Percentiles rank a stretch among this genome's conserved stretches.
Evolutionary conservation across 345 rosid species (phyloP).

Genomic region (Eucalyptus grandis): DNA sequence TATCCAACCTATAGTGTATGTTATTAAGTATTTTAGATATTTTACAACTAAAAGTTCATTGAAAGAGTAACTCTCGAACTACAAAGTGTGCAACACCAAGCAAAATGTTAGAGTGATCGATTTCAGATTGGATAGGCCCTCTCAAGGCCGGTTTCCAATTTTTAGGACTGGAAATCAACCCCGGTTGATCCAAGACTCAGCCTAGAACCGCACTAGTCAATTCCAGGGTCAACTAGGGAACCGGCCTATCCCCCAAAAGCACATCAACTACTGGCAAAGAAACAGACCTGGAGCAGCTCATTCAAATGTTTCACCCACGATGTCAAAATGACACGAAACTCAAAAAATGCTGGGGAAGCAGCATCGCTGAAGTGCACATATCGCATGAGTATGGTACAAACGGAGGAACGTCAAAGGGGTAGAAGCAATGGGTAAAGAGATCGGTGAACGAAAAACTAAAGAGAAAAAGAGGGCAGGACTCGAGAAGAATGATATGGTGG

Average conservation of each 20-base stretch:
- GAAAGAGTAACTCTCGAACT: background rate
- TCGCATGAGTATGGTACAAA: background rate
- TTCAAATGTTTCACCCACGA: background rate
- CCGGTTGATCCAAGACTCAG: background rate
- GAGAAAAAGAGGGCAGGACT: background rate
- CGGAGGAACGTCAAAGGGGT: background rate
- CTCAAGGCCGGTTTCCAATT: background rate
- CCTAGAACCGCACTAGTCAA: background rate
- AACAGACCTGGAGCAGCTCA: background rate
- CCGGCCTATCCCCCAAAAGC: background rate
- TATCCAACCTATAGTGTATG: background rate
- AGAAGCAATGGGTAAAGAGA: background rate
- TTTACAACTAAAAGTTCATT: background rate
- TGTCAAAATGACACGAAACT: background rate
- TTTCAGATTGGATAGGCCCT: accelerated
- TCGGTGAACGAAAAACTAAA: background rate
- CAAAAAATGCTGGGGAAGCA: background rate
- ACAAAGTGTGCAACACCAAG: background rate
- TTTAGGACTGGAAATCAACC: background rate
- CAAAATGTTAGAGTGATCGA: background rate
- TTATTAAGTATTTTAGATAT: background rate
- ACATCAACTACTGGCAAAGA: background rate
- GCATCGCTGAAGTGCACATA: background rate
- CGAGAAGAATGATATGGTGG: background rate
- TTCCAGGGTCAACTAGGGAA: background rate